Evolutionary conservation across 202 grass and related monocot genomes (phyloP).

Genomic region (Digitaria exilis): DNA sequence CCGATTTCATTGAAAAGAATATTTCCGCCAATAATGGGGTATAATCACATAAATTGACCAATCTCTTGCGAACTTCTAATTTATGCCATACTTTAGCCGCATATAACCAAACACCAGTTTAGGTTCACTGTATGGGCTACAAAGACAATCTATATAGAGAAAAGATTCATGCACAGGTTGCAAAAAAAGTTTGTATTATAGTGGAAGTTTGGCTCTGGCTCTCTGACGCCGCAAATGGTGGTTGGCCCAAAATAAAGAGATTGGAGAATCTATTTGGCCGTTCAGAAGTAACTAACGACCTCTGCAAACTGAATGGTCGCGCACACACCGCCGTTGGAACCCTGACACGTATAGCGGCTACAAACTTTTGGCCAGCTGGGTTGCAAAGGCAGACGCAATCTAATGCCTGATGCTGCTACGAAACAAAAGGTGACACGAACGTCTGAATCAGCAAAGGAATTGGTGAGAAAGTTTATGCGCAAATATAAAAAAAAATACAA

Average conservation of each 20-base stretch:
- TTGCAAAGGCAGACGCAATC: constrained; percentile 20
- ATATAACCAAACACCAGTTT: not conserved
- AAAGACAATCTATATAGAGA: not conserved
- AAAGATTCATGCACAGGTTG: not conserved
- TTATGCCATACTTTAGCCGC: not conserved
- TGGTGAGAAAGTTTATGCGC: not conserved
- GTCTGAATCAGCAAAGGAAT: constrained; percentile 43
- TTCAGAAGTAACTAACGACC: constrained; percentile 36
- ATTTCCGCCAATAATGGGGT: not conserved
- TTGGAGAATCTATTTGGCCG: constrained; percentile 13
- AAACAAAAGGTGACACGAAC: constrained; percentile 33
- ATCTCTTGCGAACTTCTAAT: not conserved
- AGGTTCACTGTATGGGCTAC: not conserved
- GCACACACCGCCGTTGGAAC: not conserved
- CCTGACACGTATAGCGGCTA: constrained; percentile 25
- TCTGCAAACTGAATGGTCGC: constrained; percentile 15
- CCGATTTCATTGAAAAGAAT: not conserved
- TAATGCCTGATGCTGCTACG: constrained; percentile 8
- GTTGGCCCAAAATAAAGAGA: constrained; percentile 16
- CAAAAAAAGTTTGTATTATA: not conserved
- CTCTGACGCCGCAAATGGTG: not conserved
- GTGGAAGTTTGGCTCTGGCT: not conserved
- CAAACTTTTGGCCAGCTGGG: constrained; percentile 18
- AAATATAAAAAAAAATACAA: not conserved
- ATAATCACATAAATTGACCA: not conserved